phyloP scores from a whole-genome alignment of 2,329 filamentous ascomycete species.

The Neospermospora avenae region DNA sequence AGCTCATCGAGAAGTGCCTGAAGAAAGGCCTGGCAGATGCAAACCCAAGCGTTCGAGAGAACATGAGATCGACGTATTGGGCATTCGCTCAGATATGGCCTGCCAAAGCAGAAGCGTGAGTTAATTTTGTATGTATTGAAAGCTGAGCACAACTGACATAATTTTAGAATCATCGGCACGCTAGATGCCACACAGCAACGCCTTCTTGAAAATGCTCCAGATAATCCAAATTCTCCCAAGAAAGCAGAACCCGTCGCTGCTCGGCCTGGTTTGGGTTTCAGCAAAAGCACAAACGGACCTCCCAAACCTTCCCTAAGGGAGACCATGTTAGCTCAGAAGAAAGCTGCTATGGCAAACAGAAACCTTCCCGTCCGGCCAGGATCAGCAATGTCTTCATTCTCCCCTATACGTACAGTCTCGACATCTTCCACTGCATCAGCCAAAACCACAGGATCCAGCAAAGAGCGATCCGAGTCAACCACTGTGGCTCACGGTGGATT shows the following conservation, averaged over 20 bases:
- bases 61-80: slow-evolving; percentile 85
- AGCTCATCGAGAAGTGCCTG: slow-evolving; percentile 81
- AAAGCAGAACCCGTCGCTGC: slow-evolving; percentile 47
- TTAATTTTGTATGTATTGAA: no score
- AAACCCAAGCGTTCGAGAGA: slow-evolving; percentile 86
- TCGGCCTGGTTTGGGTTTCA: slow-evolving; percentile 58
- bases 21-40: slow-evolving; percentile 85
- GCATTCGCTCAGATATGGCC: slow-evolving; percentile 75
- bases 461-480: slow-evolving; percentile 41
- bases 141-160: slow-evolving; percentile 27
- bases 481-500: slow-evolving; percentile 49
- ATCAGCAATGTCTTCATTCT: slow-evolving; percentile 62
- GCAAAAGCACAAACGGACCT: slow-evolving; percentile 56
- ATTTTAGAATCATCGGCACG: slow-evolving; percentile 66
- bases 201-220: slow-evolving; percentile 76
- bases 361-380: slow-evolving; percentile 56
- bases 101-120: slow-evolving; percentile 68
- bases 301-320: slow-evolving; percentile 71
- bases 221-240: slow-evolving; percentile 71
- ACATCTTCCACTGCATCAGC: slow-evolving; percentile 34
- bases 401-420: slow-evolving; percentile 47
- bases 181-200: slow-evolving; percentile 77
- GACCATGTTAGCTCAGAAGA: slow-evolving; percentile 80
- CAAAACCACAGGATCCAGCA: slow-evolving; percentile 37
- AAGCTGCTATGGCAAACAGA: slow-evolving; percentile 48